phyloP scores from a whole-genome alignment of 2,329 filamentous ascomycete species.

The Colletotrichum siamense region DNA sequence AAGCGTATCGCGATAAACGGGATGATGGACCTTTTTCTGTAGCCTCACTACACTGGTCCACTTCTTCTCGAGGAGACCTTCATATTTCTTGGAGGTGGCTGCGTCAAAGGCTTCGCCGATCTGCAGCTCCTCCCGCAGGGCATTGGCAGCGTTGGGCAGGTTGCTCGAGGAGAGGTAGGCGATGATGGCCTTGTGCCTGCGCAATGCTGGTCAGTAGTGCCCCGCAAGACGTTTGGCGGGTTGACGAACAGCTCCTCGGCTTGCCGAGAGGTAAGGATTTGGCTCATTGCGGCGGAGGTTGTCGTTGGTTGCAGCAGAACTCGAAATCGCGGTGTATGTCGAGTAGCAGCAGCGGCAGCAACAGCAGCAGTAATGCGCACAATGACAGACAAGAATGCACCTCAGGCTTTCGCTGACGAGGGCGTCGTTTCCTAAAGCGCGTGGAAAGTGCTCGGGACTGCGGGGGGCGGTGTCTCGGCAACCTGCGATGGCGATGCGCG shows the following conservation, averaged over 20 bases:
- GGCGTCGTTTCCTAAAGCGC: neutral
- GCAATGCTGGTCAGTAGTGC: conserved; percentile 17
- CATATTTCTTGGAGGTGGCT: conserved; percentile 89
- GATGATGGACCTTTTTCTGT: conserved; percentile 81
- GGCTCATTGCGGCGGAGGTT: conserved; percentile 62
- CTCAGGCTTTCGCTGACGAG: neutral
- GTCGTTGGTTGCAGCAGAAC: neutral
- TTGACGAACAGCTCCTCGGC: conserved; percentile 81
- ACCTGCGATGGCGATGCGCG: conserved; percentile 3
- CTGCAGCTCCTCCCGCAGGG: conserved; percentile 78
- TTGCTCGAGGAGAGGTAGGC: conserved; percentile 82
- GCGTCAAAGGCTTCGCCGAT: conserved; percentile 76
- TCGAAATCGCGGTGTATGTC: neutral
- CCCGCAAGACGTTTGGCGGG: neutral
- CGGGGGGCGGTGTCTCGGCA: conserved; percentile 6
- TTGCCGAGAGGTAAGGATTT: conserved; percentile 78
- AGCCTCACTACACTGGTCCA: conserved; percentile 95
- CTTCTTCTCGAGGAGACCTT: conserved; percentile 94
- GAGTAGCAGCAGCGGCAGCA: neutral
- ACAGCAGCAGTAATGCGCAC: neutral
- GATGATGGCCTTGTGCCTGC: conserved; percentile 90
- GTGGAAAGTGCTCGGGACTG: conserved; percentile 1
- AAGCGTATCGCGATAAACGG: neutral
- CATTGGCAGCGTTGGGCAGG: conserved; percentile 71
- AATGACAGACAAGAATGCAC: neutral